Evolutionary conservation across 2,329 filamentous ascomycete genomes (phyloP), one percentile per base, ranked within the genome.

Genomic region (Fusarium siculi): DNA sequence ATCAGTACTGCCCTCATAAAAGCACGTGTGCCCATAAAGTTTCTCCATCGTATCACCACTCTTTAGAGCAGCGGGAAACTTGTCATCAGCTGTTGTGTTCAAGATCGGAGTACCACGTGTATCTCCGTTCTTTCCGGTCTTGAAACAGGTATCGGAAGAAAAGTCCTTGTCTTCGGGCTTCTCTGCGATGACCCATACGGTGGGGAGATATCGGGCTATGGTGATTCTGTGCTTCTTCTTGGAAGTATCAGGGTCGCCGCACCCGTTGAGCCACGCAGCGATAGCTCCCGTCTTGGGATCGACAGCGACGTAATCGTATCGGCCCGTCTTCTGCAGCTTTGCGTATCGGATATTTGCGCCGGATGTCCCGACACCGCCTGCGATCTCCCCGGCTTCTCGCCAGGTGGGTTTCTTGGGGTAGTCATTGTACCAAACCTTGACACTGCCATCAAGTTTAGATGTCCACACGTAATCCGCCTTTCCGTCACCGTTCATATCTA

Each of bases 351-450:
- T 19, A 10, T 68, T 70, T 10, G 64, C 25, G 3, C 66, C 64
- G 5, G 64, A 70, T 8, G 64, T 70, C 0, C 64, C 53, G 3
- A 68, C 58, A 3, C 53, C 64, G 2, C 55, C 64, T 4, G 64
- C 46, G 1, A 59, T 25, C 11, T 63, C 54, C 3, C 49, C 67
- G 0, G 36, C 53, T 36, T 64, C 70, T 39, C 44, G 40, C 64
- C 53, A 70, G 11, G 50, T 58, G 0, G 58, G 57, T 5, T 54
- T 57, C 9, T 57, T 68, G 2, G 57, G 50, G 21, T 68, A 68
- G 43, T 70, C 25, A 14, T 70, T 70, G 14, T 56, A 56, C 66
- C 53, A 70, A 16, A 68, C 55, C 9, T 68, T 63, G 32, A 70
- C 47, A 0, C 46, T 30, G 2, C 66, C 53, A 21, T 68, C 52